These are phyloP conservation scores for Penicillium nordicum DNA, from an alignment of 2,329 filamentous ascomycete species.

Conservation along the genomic window DNA sequence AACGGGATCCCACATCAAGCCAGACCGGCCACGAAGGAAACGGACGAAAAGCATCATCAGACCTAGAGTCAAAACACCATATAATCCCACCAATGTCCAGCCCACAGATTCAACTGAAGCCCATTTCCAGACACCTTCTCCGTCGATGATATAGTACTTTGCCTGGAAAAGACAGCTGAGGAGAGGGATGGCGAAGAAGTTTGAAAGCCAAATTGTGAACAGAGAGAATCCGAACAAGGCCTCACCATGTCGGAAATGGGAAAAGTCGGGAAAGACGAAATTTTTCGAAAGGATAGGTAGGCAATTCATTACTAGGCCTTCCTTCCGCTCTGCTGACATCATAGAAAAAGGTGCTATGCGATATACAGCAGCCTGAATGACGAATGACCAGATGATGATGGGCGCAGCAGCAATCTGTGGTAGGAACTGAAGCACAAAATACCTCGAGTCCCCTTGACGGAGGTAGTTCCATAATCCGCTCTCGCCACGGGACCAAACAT, in stretches of 20 bases:
- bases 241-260: slow-evolving; percentile 66
- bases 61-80: slow-evolving; percentile 62
- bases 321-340: slow-evolving; percentile 64
- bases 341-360: slow-evolving; percentile 73
- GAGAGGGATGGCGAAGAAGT: slow-evolving; percentile 72
- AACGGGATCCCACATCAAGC: slow-evolving; percentile 78
- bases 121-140: slow-evolving; percentile 69
- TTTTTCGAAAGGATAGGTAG: slow-evolving; percentile 58
- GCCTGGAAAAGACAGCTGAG: slow-evolving; percentile 72
- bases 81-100: slow-evolving; percentile 74
- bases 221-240: slow-evolving; percentile 64
- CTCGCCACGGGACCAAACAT: slow-evolving; percentile 62
- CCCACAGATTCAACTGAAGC: slow-evolving; percentile 71
- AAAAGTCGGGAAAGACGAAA: slow-evolving; percentile 65
- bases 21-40: slow-evolving; percentile 65
- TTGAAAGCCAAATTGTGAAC: slow-evolving; percentile 69
- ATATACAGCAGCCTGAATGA: slow-evolving; percentile 69
- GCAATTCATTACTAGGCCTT: slow-evolving; percentile 61
- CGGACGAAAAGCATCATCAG: slow-evolving; percentile 59
- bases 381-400: slow-evolving; percentile 73
- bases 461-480: slow-evolving; percentile 66
- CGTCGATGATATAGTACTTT: slow-evolving; percentile 58
- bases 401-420: slow-evolving; percentile 72
- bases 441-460: slow-evolving; percentile 66
- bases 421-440: slow-evolving; percentile 83